Evolutionary conservation across 768 basidiomycete genomes (phyloP), one percentile per base, ranked within the genome.

Genomic region (Tylopilus plumbeoviolaceoides): DNA sequence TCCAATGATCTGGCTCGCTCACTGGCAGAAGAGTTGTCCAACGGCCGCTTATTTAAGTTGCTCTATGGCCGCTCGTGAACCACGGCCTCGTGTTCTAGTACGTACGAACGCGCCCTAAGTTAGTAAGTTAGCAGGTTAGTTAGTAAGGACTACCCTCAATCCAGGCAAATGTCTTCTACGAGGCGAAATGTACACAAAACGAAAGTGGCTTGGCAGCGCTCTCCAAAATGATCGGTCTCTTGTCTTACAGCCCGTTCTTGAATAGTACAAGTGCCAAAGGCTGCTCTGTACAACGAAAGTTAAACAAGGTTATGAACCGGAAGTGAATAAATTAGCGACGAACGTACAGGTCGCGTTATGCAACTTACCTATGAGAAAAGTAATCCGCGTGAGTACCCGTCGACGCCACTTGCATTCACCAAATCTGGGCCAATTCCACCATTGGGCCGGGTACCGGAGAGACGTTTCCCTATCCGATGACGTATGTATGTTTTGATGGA

Each of bases 391-490:
- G 47, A 65, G 71, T 1, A 64, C 54, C 30, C 12, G 39, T 66
- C 62, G 8, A 72, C 58, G 38, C 49, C 65, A 45, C 61, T 28
- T 87, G 84, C 82, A 57, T 97, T 90, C 3, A 97, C 90, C 91
- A 95, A 90, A 45, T 82, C 80, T 0, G 87, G 89, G 82, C 81
- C 53, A 97, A 73, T 40, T 97, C 89, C 47, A 79, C 78, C 31
- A 97, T 68, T n/a, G 0, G 81, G 87, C 7, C 77, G 82, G 1
- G 93, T 91, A 7, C 95, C 94, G n/a, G 95, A 76, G 12, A 12
- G 35, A 85, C 80, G 97, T 79, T 23, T 70, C 93, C 38, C 94
- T 12, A 95, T 89, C 91, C 95, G 21, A 46, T 31, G 40, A 51
- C 25, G 20, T 23, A n/a, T 44, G 20, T 23, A n/a, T 44, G 12